Conservation (phyloP, 208 protist species). For the Phytomonas francai region DNA sequence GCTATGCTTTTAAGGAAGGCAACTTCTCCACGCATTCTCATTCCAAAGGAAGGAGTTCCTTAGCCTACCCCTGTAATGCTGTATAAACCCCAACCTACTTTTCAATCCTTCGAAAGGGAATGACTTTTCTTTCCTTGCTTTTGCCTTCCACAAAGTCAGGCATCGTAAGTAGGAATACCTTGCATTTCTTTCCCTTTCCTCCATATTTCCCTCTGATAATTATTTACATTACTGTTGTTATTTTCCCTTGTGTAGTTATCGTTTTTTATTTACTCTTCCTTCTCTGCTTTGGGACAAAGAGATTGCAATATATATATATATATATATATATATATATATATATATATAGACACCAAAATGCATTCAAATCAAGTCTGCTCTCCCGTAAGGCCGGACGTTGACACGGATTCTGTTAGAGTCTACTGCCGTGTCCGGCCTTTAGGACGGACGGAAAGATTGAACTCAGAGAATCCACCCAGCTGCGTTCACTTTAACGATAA, state of each 20-base stretch:
- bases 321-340: neutral
- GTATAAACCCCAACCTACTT: neutral
- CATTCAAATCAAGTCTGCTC: neutral
- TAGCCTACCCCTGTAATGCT: neutral
- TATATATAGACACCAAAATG: neutral
- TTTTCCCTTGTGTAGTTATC: neutral
- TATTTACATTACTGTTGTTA: neutral
- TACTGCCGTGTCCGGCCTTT: slow-evolving; percentile 42
- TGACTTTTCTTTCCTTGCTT: neutral
- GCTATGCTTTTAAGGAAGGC: neutral
- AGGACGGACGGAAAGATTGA: slow-evolving; percentile 12
- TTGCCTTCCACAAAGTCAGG: neutral
- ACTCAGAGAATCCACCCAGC: neutral
- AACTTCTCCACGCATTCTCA: neutral
- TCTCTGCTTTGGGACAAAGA: neutral
- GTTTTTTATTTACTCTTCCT: neutral
- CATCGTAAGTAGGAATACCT: neutral
- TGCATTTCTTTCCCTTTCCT: neutral
- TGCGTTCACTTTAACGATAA: neutral
- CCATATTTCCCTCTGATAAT: neutral
- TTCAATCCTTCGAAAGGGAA: neutral
- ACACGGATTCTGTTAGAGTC: slow-evolving; percentile 33
- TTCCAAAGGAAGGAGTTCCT: neutral
- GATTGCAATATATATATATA: neutral
- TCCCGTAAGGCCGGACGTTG: slow-evolving; percentile 3